Base-by-base conservation (phyloP, 2,329 filamentous ascomycete species). In the Beauveria australis region DNA sequence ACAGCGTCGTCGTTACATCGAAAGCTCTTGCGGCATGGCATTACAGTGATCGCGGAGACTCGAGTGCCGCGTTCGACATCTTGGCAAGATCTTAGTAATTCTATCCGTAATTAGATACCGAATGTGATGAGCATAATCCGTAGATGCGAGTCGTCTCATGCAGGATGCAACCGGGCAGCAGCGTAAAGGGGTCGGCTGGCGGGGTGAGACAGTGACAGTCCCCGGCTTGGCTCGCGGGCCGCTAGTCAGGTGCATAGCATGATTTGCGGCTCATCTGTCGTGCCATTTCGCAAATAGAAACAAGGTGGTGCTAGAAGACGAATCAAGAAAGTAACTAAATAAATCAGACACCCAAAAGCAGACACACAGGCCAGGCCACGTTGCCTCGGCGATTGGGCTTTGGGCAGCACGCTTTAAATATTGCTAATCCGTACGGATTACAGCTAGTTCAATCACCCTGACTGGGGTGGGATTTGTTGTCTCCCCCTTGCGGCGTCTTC, bases 331-430 rank as follows among this genome's bases (percentile, higher is more conserved):
- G 12, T 9, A 28, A 24, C 3, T 24, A 24, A 24, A 24, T 30
- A 37, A 37, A 16, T 37, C 30, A 41, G 6, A 40, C 19, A 16
- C 51, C 12, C 51, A 40, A 37, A 37, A 41, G 33, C 46, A 49
- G 16, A 26, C 28, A 57, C 28, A 44, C 43, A 37, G 43, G 37
- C 47, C 46, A 44, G 24, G 18, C 40, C 56, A 52, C 40, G 56
- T 59, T 59, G 56, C 52, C 56, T 59, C 47, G 7, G 56, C 37
- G 43, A 59, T 59, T 51, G 56, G 47, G 37, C 24, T 18, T 28
- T 51, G 33, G 22, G 30, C 44, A 28, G 55, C 47, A 51, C 47
- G n/a, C 46, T 51, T 19, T 14, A n/a, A n/a, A n/a, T n/a, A 33
- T 14, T 33, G 14, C 14, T 14, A 33, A 24, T 24, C 3, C 3